phyloP scores from a whole-genome alignment of 257 asterid species.

The Solanum arcanum region DNA sequence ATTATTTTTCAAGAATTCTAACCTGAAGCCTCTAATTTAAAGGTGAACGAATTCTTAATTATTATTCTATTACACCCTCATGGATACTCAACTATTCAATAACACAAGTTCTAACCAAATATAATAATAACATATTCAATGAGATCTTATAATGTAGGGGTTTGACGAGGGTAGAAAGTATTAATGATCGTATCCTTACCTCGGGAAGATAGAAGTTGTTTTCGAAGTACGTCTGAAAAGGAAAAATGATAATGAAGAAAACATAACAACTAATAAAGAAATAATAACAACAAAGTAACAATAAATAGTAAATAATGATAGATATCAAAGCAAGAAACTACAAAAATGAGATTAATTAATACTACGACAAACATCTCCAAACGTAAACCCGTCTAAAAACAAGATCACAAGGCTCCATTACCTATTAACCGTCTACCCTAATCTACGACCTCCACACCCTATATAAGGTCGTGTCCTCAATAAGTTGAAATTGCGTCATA shows the following conservation, averaged over 20 bases:
- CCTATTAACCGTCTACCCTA: neutral
- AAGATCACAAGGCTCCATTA: neutral
- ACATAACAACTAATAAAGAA: neutral
- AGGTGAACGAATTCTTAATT: neutral
- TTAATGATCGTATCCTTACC: neutral
- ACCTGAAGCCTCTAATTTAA: neutral
- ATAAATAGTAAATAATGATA: neutral
- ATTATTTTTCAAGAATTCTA: neutral
- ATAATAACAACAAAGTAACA: neutral
- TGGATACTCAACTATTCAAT: neutral
- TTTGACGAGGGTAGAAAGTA: neutral
- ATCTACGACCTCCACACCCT: neutral
- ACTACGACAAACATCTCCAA: neutral
- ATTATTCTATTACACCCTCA: neutral
- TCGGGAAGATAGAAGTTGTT: neutral
- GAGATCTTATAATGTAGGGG: neutral
- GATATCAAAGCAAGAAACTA: neutral
- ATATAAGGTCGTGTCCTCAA: neutral
- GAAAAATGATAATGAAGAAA: neutral
- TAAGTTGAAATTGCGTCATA: neutral
- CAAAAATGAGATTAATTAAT: neutral
- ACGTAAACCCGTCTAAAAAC: neutral
- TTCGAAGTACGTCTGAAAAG: neutral
- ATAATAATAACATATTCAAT: neutral
- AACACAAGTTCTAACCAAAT: neutral